Evolutionary conservation across 768 basidiomycete genomes (phyloP).

Genomic region (Tricholomella constricta): DNA sequence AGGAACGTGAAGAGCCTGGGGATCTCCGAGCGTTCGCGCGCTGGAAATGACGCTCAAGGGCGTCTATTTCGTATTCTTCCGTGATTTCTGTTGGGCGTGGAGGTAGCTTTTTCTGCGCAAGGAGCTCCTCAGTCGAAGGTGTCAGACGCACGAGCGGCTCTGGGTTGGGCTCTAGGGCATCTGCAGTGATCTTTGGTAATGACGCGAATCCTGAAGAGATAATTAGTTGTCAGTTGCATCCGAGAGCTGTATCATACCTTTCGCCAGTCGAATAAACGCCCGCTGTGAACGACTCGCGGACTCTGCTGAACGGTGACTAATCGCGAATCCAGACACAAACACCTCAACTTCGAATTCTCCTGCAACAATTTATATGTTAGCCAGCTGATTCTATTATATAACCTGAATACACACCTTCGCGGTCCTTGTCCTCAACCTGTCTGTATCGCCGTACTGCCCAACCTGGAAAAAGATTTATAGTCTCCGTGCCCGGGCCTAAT

Average conservation of each 20-base stretch:
- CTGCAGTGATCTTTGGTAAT: constrained; percentile 58
- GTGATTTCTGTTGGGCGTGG: constrained; percentile 60
- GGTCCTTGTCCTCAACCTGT: constrained; percentile 15
- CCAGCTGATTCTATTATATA: not conserved
- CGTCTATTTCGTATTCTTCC: constrained; percentile 58
- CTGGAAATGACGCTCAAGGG: constrained; percentile 56
- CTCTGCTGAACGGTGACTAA: constrained; percentile 58
- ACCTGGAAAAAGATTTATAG: constrained; percentile 71
- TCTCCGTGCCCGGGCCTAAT: constrained; percentile 33
- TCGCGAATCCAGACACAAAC: constrained; percentile 77
- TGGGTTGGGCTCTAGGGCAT: constrained; percentile 30
- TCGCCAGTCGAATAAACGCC: constrained; percentile 76
- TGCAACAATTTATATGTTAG: constrained; percentile 17
- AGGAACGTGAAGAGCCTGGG: constrained; percentile 21
- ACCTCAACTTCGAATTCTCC: constrained; percentile 71
- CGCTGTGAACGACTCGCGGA: constrained; percentile 71
- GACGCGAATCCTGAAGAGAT: constrained; percentile 65
- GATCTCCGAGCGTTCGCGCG: constrained; percentile 25
- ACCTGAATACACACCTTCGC: constrained; percentile 26
- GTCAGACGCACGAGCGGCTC: constrained; percentile 25
- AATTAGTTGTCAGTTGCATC: not conserved
- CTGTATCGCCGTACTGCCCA: constrained; percentile 69
- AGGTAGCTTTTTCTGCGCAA: constrained; percentile 49
- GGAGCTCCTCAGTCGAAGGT: constrained; percentile 51
- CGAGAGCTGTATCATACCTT: constrained; percentile 45